Base-by-base conservation (phyloP, 192 early-diverging fungal genomes). In the Gonapodya prolifera region DNA sequence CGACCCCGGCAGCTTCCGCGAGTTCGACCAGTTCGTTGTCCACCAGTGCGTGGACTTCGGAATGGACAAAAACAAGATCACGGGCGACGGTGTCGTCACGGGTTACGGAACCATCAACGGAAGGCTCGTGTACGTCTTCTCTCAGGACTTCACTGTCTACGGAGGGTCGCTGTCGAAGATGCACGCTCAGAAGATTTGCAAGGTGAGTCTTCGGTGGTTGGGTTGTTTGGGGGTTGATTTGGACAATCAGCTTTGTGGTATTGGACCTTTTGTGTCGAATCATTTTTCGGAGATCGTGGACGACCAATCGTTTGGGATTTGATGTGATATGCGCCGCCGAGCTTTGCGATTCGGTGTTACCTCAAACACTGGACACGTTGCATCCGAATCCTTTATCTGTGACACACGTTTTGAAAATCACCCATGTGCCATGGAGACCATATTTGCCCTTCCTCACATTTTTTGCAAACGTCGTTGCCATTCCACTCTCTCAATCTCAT, bases 1-100 rank as follows among this genome's bases (percentile, higher is more conserved):
- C 33, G 96, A 98, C 82, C 74, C 85, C 2, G 87, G 87, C 17
- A 92, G 91, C 17, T 96, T 98, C 89, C 85, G 91, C 45, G 96
- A 98, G 80, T 95, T 92, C 82, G 95, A 96, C 78, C 87, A 89
- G 28, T 98, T 96, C 86, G 94, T 96, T 1, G 94, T 97, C 85
- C 96, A 98, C 88, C 88, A 92, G 80, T 96, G 95, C 79, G 86
- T 84, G 33, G 95, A 95, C 82, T 96, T 96, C 87, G 92, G 89
- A 31, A 96, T 95, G 94, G 87, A 92, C 23, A 33, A 86, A 84
- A 80, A 91, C 61, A 91, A 91, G 86, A 93, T 94, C 35, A 91
- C 92, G 8, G 95, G 96, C 69, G 96, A 98, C 82, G 94, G 95
- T 78, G 95, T 98, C 18, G 94, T 98, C 30, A 98, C 96, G 1